Evolutionary conservation across 1,284 basidiomycete genomes (phyloP).

Genomic region (Spongiforma sp.): DNA sequence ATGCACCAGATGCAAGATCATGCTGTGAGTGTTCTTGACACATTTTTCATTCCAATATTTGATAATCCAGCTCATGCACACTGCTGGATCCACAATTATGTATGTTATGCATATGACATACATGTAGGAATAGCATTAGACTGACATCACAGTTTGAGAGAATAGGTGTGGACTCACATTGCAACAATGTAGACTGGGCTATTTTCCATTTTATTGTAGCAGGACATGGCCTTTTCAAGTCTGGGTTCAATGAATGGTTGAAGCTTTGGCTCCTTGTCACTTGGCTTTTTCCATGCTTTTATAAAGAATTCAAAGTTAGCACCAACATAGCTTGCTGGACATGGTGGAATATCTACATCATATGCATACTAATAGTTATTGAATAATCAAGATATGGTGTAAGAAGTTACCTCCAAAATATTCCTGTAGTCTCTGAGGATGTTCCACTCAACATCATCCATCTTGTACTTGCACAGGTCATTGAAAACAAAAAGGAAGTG

Average conservation of each 20-base stretch:
- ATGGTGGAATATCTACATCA: too few relatives aligned
- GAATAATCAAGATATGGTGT: too few relatives aligned
- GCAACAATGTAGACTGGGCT: neutral
- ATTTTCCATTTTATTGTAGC: neutral
- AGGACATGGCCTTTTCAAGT: neutral
- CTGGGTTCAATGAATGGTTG: neutral
- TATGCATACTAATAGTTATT: too few relatives aligned
- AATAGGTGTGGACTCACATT: neutral
- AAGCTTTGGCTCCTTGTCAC: neutral
- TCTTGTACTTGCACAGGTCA: too few relatives aligned
- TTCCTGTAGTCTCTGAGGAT: too few relatives aligned
- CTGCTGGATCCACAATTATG: neutral
- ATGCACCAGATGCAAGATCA: neutral
- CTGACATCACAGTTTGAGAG: neutral
- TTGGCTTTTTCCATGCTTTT: neutral
- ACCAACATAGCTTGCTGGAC: neutral
- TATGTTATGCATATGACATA: neutral
- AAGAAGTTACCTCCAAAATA: too few relatives aligned
- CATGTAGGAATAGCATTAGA: too few relatives aligned
- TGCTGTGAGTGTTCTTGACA: neutral
- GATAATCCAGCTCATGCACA: neutral
- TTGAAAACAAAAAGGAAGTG: too few relatives aligned
- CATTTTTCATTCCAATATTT: neutral
- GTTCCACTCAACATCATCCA: too few relatives aligned
- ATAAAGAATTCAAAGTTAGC: neutral